Conservation (phyloP, 2,329 filamentous ascomycete genomes). For the Fusarium hainanense region DNA sequence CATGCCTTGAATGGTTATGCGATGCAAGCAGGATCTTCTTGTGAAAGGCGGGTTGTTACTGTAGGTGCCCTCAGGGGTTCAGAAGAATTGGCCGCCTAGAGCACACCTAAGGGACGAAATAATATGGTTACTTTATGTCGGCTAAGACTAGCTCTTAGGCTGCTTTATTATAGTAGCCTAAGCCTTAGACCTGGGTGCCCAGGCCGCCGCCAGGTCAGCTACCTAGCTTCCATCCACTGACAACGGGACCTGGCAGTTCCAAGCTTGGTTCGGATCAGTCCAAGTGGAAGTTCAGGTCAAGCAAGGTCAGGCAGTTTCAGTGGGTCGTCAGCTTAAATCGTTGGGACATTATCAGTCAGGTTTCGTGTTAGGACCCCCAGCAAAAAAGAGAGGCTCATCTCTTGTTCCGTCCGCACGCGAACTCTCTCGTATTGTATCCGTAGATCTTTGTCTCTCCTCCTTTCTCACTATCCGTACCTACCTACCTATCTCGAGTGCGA, state of each 20-base stretch:
- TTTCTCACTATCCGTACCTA: neutral
- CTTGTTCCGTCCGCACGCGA: constrained; percentile 19
- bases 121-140: too few relatives aligned
- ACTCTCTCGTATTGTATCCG: constrained; percentile 17
- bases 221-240: neutral
- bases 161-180: too few relatives aligned
- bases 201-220: neutral
- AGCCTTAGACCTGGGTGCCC: too few relatives aligned
- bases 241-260: neutral
- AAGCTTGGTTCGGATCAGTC: neutral
- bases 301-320: constrained; percentile 13
- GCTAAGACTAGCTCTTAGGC: too few relatives aligned
- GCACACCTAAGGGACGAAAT: too few relatives aligned
- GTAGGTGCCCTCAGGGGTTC: neutral
- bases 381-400: constrained; percentile 32
- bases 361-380: constrained; percentile 36
- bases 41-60: neutral
- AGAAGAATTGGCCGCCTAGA: too few relatives aligned
- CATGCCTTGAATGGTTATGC: constrained; percentile 1
- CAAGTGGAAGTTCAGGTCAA: neutral
- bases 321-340: constrained; percentile 39
- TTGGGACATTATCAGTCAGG: constrained; percentile 43
- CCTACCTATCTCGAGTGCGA: neutral
- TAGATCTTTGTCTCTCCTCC: constrained; percentile 19
- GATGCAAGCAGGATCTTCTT: neutral